Evolutionary conservation across 148 eudicot species (phyloP), one percentile per base, ranked within the genome.

Genomic region (Rhododendron ovatum): DNA sequence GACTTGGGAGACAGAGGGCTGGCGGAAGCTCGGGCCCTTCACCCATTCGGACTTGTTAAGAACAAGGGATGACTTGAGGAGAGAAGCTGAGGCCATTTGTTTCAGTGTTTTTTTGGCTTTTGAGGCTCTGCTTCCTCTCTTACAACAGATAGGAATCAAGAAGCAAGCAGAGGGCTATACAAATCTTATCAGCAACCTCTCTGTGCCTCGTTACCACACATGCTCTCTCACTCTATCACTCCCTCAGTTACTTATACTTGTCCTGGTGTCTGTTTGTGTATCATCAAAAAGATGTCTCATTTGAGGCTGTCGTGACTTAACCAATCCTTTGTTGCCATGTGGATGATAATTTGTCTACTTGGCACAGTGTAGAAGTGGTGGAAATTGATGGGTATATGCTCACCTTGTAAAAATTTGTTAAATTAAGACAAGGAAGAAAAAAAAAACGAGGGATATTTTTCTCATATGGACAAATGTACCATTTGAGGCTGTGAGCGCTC

Each of bases 41-140:
- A 92, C 91, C 89, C 94, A 96, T 84, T 94, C 99, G 33, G 95
- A 91, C 90, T 94, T 95, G 93, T 94, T 93, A 80, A 95, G 91
- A 79, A 92, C 93, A n/a, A 92, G 89, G 11, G 99, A 93, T 39
- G 95, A 89, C 92, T 95, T 95, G 82, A 96, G 92, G 82, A 94
- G 93, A 88, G 95, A 92, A 65, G 96, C 93, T 73, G 98, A 93
- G 63, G 98, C 98, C 98, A 94, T 95, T 89, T 85, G 85, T 73
- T 11, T 82, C 78, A 71, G 26, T 13, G 43, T 41, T 41, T n/a
- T 24, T 73, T 17, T 12, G 22, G 43, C 55, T 39, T 53, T 51
- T 82, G 53, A 78, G 22, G 79, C 39, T 71, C 9, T 71, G 41
- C 14, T 71, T 9, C 24, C 51, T 69, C 83, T 28, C 43, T 81